phyloP scores from a whole-genome alignment of 495 filamentous ascomycete genomes.

The Daldinia concentrica region DNA sequence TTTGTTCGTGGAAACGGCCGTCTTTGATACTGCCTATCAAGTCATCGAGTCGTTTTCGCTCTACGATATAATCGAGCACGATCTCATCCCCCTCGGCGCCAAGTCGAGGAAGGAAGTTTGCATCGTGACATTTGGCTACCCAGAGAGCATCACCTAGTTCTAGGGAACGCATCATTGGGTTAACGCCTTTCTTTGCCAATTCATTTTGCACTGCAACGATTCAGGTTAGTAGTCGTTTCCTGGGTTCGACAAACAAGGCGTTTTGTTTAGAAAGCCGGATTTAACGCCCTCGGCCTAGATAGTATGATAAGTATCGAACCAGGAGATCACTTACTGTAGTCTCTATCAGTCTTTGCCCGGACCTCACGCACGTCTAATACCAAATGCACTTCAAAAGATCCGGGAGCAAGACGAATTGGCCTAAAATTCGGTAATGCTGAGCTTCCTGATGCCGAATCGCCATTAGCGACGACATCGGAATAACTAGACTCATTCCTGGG shows the following conservation, averaged over 20 bases:
- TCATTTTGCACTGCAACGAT: constrained; percentile 64
- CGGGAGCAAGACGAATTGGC: constrained; percentile 69
- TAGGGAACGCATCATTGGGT: constrained; percentile 70
- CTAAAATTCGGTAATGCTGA: constrained; percentile 59
- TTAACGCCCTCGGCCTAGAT: not conserved
- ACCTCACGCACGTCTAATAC: constrained; percentile 83
- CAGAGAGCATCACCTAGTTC: constrained; percentile 82
- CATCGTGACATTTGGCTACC: constrained; percentile 76
- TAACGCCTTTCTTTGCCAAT: constrained; percentile 72
- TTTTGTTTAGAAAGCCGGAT: not conserved
- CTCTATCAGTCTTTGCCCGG: constrained; percentile 76
- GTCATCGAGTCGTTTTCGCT: constrained; percentile 85
- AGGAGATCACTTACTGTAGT: constrained; percentile 62
- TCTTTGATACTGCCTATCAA: constrained; percentile 82
- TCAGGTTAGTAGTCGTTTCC: constrained; percentile 4
- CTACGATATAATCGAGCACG: constrained; percentile 82
- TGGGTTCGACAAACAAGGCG: not conserved
- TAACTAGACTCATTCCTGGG: constrained; percentile 36
- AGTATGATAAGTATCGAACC: not conserved
- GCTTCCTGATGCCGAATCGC: constrained; percentile 44
- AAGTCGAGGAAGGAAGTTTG: constrained; percentile 61
- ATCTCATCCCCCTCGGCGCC: constrained; percentile 78
- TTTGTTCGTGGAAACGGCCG: constrained; percentile 85
- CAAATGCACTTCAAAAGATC: constrained; percentile 76
- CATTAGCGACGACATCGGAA: constrained; percentile 55